Conservation (phyloP, 805 yeast species). For the Starmera amethionina region DNA sequence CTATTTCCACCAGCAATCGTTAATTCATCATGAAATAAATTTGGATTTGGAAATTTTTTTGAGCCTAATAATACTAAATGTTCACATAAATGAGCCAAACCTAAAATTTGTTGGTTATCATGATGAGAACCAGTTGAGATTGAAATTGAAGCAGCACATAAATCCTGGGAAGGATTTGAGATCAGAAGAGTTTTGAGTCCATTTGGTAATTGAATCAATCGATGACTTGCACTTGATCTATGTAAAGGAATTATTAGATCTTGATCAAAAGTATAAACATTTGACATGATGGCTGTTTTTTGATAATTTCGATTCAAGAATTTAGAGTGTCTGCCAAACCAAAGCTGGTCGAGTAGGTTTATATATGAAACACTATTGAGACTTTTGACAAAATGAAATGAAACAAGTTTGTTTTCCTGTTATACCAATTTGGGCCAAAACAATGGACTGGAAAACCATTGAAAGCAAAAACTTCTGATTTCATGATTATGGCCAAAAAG, state of each 20-base stretch:
- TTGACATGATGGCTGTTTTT: too few species aligned
- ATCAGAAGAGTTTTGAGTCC: conserved; percentile 61
- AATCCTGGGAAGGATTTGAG: conserved; percentile 61
- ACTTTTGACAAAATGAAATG: too few species aligned
- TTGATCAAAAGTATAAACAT: too few species aligned
- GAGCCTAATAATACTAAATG: conserved; percentile 58
- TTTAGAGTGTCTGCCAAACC: too few species aligned
- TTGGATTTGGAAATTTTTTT: conserved; percentile 39
- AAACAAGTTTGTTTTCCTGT: too few species aligned
- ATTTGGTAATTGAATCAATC: conserved; percentile 46
- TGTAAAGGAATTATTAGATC: conserved; percentile 25
- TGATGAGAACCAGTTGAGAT: conserved; percentile 75
- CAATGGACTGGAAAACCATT: too few species aligned
- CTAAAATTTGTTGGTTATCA: conserved; percentile 63
- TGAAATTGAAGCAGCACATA: conserved; percentile 61
- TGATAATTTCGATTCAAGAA: too few species aligned
- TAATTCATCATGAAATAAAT: conserved; percentile 33
- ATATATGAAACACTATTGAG: too few species aligned
- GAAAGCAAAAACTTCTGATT: too few species aligned
- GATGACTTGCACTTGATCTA: conserved; percentile 29
- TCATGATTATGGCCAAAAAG: too few species aligned
- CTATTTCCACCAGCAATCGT: conserved; percentile 41
- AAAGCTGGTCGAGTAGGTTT: too few species aligned
- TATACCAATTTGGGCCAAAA: too few species aligned
- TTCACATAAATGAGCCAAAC: conserved; percentile 87